These are phyloP conservation scores for Linum usitatissimum DNA, from an alignment of 345 rosid genomes.

Conservation along the genomic window DNA sequence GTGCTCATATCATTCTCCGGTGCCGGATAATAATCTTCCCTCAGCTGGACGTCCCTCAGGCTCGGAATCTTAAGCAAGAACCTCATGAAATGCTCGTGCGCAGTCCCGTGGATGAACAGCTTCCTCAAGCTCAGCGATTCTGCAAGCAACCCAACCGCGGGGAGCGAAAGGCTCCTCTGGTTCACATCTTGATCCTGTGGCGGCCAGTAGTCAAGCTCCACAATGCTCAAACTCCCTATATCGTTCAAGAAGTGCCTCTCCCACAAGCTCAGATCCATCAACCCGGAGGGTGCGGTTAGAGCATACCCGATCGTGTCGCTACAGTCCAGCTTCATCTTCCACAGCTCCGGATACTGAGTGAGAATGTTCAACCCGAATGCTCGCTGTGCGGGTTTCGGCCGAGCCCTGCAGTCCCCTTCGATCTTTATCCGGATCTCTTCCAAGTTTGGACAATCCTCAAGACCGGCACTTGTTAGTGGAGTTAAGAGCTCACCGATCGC, in stretches of 20 bases:
- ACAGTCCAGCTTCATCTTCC: conserved; percentile 75
- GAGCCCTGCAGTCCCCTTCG: conserved; percentile 80
- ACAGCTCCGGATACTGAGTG: conserved; percentile 39
- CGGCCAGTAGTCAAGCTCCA: conserved; percentile 81
- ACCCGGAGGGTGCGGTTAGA: conserved; percentile 68
- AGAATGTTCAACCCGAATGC: conserved; percentile 69
- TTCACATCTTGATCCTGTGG: conserved; percentile 83
- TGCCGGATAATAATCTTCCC: conserved; percentile 94
- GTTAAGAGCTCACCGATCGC: conserved; percentile 51
- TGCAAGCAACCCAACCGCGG: conserved; percentile 57
- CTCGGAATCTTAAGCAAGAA: conserved; percentile 40
- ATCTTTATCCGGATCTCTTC: conserved; percentile 68
- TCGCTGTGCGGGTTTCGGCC: conserved; percentile 42
- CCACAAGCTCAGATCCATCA: conserved; percentile 85
- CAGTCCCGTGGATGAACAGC: conserved; percentile 90
- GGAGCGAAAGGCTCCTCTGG: conserved; percentile 69
- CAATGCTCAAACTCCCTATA: conserved; percentile 44
- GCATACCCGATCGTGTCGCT: conserved; percentile 58
- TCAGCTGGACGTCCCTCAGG: conserved; percentile 54
- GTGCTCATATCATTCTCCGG: conserved; percentile 81
- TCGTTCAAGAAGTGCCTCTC: conserved; percentile 76
- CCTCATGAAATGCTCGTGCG: conserved; percentile 83
- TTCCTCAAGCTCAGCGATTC: conserved; percentile 56
- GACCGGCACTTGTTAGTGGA: conserved; percentile 46
- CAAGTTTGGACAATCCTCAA: conserved; percentile 63